phyloP scores from a whole-genome alignment of 2,329 filamentous ascomycete genomes.

The Chrysoporthe puriensis region DNA sequence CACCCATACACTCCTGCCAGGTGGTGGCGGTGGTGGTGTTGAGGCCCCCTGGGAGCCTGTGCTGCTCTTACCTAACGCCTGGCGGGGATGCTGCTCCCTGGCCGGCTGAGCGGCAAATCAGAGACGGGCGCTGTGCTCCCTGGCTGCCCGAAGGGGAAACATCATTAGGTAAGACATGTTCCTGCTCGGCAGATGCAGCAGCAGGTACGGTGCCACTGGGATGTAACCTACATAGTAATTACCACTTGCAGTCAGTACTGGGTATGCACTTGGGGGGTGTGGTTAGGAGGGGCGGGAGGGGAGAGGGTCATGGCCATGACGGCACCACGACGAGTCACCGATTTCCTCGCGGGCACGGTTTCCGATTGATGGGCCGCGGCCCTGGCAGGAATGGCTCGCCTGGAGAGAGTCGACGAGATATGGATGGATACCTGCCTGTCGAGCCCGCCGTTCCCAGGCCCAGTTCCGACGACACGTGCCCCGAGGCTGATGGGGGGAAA shows the following conservation, averaged over 20 bases:
- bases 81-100: neutral
- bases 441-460: neutral
- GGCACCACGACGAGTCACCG: neutral
- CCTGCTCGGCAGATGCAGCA: neutral
- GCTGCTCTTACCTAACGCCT: neutral
- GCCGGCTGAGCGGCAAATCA: neutral
- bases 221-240: too few species aligned
- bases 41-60: too few species aligned
- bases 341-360: neutral
- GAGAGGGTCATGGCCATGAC: neutral
- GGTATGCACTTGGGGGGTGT: too few species aligned
- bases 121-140: neutral
- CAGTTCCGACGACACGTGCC: neutral
- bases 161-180: slow-evolving; percentile 2
- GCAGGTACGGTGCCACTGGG: neutral
- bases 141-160: slow-evolving; percentile 2
- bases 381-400: neutral
- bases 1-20: neutral
- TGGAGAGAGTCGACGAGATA: neutral
- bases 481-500: slow-evolving; percentile 5
- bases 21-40: neutral
- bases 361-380: neutral
- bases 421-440: neutral
- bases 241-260: too few species aligned
- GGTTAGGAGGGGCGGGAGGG: too few species aligned